These are phyloP conservation scores for Cryptococcus jaspeensis DNA, from an alignment of 1,284 basidiomycete genomes.

Conservation along the genomic window DNA sequence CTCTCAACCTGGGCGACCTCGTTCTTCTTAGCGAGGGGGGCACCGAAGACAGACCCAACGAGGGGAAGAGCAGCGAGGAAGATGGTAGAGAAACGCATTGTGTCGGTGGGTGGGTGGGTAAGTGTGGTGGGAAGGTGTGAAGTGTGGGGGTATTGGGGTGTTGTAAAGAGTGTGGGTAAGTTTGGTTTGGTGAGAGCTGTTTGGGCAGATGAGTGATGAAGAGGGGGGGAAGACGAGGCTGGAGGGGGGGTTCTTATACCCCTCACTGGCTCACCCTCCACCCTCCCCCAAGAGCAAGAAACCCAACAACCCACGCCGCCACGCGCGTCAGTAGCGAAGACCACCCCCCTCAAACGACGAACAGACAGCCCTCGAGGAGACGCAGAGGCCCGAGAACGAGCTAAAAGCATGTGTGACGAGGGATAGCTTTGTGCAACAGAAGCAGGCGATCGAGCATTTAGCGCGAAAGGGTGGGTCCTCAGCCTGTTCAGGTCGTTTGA, in stretches of 20 bases:
- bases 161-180: conserved; percentile 6
- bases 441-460: too few relatives aligned
- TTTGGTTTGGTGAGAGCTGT: conserved; percentile 3
- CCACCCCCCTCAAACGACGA: too few relatives aligned
- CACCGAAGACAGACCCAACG: conserved; percentile 16
- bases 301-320: too few relatives aligned
- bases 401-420: too few relatives aligned
- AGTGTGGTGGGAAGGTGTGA: not conserved
- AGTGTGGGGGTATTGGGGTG: not conserved
- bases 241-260: conserved; percentile 6
- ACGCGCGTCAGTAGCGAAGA: too few relatives aligned
- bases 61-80: conserved; percentile 16
- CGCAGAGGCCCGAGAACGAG: too few relatives aligned
- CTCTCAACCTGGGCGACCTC: conserved; percentile 7
- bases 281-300: too few relatives aligned
- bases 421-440: too few relatives aligned
- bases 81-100: conserved; percentile 17
- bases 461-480: too few relatives aligned
- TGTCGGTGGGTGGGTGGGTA: not conserved
- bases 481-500: too few relatives aligned
- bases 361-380: too few relatives aligned
- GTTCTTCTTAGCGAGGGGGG: conserved; percentile 9
- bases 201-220: not conserved
- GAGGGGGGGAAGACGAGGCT: not conserved
- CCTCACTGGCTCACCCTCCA: not conserved